Evolutionary conservation across 495 filamentous ascomycete genomes (phyloP).

Genomic region (Terfezia claveryi): DNA sequence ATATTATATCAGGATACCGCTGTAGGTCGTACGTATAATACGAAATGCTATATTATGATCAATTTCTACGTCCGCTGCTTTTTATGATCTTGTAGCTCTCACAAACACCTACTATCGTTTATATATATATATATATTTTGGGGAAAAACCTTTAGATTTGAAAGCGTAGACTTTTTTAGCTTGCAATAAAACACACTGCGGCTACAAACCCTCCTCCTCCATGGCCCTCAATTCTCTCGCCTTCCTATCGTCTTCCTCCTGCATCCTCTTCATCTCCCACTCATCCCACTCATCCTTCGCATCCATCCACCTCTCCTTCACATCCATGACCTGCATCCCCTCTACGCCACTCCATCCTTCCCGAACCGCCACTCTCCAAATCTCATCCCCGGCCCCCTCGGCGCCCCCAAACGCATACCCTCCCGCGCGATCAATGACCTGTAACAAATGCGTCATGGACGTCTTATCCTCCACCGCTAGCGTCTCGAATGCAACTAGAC

Average conservation of each 20-base stretch:
- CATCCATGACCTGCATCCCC: slow-evolving; percentile 64
- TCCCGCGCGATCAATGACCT: slow-evolving; percentile 68
- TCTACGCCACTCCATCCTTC: slow-evolving; percentile 26
- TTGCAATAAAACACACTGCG: neutral
- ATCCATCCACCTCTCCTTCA: slow-evolving; percentile 91
- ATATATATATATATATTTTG: no score
- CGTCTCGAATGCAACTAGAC: slow-evolving; percentile 75
- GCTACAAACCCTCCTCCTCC: slow-evolving; percentile 8
- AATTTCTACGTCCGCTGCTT: no score
- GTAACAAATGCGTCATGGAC: slow-evolving; percentile 79
- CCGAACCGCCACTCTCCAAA: slow-evolving; percentile 88
- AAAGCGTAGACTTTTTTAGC: no score
- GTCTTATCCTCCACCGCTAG: slow-evolving; percentile 88
- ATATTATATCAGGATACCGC: no score
- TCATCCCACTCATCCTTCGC: slow-evolving; percentile 73
- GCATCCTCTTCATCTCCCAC: slow-evolving; percentile 32
- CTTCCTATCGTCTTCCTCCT: slow-evolving; percentile 39
- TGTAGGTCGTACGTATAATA: no score
- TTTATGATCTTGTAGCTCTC: no score
- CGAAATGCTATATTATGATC: no score
- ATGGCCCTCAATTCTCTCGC: slow-evolving; percentile 19
- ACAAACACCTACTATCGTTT: no score
- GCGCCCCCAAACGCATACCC: slow-evolving; percentile 84
- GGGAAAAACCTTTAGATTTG: no score
- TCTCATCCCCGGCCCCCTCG: slow-evolving; percentile 76